Base-by-base conservation (phyloP, 768 basidiomycete species). In the Tremella mesenterica region DNA sequence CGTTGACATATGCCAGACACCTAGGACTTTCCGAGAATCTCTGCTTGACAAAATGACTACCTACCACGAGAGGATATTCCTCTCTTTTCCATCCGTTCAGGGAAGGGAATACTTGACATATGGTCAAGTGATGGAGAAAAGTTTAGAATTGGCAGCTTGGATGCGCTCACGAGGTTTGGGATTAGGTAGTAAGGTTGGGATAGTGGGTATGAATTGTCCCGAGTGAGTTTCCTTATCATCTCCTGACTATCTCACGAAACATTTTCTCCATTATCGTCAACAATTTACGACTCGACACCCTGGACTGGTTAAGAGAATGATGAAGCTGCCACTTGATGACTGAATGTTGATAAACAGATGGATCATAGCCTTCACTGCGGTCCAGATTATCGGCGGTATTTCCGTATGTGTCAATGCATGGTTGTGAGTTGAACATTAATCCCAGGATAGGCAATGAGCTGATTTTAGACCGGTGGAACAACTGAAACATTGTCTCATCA, bases 301-400 rank as follows among this genome's bases (percentile, higher is more conserved):
- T n/a, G n/a, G n/a, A n/a, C n/a, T n/a, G n/a, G n/a, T n/a, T n/a
- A n/a, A n/a, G n/a, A n/a, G n/a, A n/a, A n/a, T n/a, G n/a, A n/a
- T n/a, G n/a, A n/a, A n/a, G n/a, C n/a, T n/a, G n/a, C n/a, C n/a
- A n/a, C n/a, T n/a, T n/a, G 33, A 36, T 36, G 44, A 23, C 44
- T 28, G 44, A 23, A 26, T 44, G 26, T 30, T 48, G 47, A 48
- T 38, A n/a, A 13, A 25, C 31, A 69, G 67, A 12, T 69, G 65
- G 60, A 52, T 66, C 12, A 52, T 66, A 1, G 28, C 60, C 1
- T 69, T 64, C 47, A 43, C 66, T n/a, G 67, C 67, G 10, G 54
- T 48, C 1, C 67, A 69, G 26, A 55, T 69, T 25, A 62, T 69
- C 21, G 67, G 64, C 7, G 67, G 62, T 7, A 53, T 69, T 9